Evolutionary conservation across 441 rosid species (phyloP).

Genomic region (Brassica balearica): DNA sequence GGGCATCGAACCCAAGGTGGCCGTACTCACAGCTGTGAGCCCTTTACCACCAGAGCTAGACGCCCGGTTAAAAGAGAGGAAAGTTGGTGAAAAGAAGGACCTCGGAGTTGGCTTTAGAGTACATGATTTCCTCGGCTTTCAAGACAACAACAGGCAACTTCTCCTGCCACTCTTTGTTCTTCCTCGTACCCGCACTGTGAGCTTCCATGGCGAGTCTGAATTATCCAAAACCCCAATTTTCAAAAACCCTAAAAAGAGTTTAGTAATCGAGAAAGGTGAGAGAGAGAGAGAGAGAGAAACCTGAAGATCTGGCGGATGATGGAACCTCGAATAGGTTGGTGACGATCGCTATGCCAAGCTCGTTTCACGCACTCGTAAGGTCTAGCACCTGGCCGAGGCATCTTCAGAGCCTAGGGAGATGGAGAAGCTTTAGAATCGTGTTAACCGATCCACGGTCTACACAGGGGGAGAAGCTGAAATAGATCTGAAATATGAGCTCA

Average conservation of each 20-base stretch:
- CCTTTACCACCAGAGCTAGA: too few species aligned
- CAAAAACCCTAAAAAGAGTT: constrained; percentile 10
- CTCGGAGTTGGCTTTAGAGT: constrained; percentile 98
- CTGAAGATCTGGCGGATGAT: constrained; percentile 93
- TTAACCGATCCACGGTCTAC: background rate
- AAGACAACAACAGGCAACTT: constrained; percentile 83
- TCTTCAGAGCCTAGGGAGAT: constrained; percentile 31
- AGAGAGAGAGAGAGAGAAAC: constrained; percentile 53
- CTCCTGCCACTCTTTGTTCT: constrained; percentile 93
- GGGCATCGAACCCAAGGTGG: too few species aligned
- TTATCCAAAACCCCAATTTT: background rate
- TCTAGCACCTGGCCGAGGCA: constrained; percentile 98
- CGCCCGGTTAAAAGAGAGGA: background rate
- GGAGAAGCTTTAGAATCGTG: background rate
- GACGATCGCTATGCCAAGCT: constrained; percentile 98
- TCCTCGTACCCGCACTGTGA: constrained; percentile 69
- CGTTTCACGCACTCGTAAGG: constrained; percentile 95
- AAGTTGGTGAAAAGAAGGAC: constrained; percentile 31
- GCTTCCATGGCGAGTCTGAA: constrained; percentile 72
- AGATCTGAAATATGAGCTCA: constrained; percentile 30
- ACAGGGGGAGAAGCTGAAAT: background rate
- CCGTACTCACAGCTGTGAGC: too few species aligned
- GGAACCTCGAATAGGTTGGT: constrained; percentile 88
- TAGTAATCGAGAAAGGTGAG: constrained; percentile 15
- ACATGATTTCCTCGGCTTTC: constrained; percentile 93